Evolutionary conservation across 257 asterid species (phyloP).

Genomic region (Prunella vulgaris): DNA sequence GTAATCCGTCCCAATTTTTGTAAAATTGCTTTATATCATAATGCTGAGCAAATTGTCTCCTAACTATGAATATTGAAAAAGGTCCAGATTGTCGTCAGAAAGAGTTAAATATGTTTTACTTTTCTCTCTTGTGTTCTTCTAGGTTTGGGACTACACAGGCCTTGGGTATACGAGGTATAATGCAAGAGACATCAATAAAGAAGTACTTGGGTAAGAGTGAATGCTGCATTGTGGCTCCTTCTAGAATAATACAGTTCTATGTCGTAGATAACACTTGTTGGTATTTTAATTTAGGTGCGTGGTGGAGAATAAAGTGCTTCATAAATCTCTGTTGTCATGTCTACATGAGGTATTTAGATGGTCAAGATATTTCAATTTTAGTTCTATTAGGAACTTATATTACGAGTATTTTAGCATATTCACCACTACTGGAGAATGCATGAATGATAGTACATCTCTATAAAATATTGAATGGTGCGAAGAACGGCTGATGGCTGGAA

Average conservation of each 20-base stretch:
- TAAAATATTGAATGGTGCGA: background rate
- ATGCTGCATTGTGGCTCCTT: constrained; percentile 16
- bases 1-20: background rate
- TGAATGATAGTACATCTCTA: background rate
- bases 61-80: background rate
- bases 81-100: background rate
- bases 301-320: constrained; percentile 98
- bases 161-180: constrained; percentile 86
- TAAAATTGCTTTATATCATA: constrained; percentile 1
- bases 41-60: background rate
- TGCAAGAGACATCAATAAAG: constrained; percentile 73
- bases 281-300: constrained; percentile 67
- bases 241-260: constrained; percentile 13
- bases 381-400: background rate
- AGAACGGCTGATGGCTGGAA: background rate
- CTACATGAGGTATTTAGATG: constrained; percentile 61
- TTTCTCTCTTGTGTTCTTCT: constrained; percentile 13
- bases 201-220: constrained; percentile 72
- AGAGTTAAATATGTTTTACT: background rate
- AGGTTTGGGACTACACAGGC: constrained; percentile 99
- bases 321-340: constrained; percentile 61
- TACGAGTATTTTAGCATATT: background rate
- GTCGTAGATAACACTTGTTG: constrained; percentile 27
- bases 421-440: background rate
- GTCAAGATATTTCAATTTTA: constrained; percentile 9